Evolutionary conservation across 805 yeast species (phyloP).

Genomic region (Saccharomycopsis amapae): DNA sequence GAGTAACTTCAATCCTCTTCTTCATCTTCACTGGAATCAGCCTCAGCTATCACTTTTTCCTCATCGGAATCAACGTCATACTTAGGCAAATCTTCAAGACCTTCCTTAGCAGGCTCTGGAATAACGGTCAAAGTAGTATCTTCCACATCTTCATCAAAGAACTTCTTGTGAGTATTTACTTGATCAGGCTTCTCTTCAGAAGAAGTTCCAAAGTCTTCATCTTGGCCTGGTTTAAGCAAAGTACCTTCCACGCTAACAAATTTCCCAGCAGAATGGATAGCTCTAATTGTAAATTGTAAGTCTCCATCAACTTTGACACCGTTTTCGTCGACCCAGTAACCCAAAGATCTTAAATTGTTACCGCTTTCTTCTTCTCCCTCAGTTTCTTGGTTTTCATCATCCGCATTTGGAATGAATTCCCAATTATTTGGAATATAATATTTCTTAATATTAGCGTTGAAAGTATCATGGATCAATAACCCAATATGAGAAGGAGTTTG

Average conservation of each 20-base stretch:
- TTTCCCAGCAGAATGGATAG: conserved; percentile 68
- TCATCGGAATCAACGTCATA: conserved; percentile 11
- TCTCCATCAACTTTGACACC: conserved; percentile 79
- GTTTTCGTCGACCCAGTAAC: conserved; percentile 79
- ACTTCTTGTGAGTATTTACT: conserved; percentile 17
- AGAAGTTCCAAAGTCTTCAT: conserved; percentile 43
- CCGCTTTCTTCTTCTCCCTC: conserved; percentile 38
- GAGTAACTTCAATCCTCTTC: conserved; percentile 16
- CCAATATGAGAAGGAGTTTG: conserved; percentile 96
- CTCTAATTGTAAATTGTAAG: conserved; percentile 64
- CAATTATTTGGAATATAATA: conserved; percentile 80
- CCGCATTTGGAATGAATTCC: conserved; percentile 77
- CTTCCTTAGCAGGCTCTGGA: conserved; percentile 20
- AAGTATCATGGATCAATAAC: conserved; percentile 81
- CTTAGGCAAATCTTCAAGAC: conserved; percentile 12
- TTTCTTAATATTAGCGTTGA: conserved; percentile 87
- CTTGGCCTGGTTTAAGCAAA: conserved; percentile 51
- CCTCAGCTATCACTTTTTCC: conserved; percentile 16
- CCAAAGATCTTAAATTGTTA: conserved; percentile 55
- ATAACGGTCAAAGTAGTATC: conserved; percentile 16
- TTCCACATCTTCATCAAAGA: conserved; percentile 17
- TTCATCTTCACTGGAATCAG: conserved; percentile 17
- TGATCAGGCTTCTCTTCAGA: neutral
- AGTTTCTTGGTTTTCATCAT: conserved; percentile 66
- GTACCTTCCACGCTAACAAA: conserved; percentile 89